Evolutionary conservation across 1,284 basidiomycete genomes (phyloP), one percentile per base, ranked within the genome.

Genomic region (Cronartium ribicola): DNA sequence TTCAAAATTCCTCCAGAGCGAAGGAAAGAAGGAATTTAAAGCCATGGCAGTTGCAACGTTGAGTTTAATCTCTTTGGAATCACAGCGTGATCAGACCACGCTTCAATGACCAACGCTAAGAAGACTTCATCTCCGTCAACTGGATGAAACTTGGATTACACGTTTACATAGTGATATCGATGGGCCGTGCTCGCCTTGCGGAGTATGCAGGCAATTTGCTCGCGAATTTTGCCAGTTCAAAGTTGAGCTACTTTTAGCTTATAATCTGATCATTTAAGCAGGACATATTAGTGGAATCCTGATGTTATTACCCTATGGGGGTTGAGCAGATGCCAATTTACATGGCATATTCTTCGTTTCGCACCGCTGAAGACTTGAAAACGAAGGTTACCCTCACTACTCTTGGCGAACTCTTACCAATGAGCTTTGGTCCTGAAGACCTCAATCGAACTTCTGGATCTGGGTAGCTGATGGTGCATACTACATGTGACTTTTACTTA

Each of bases 171-270:
- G 72, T 41, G 72, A 74, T 39, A 67, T 74, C 4, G 72, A 74
- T 22, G 72, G 59, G 10, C 22, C 66, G 20, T 74, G 72, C 20
- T 62, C 72, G 46, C 72, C 72, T 41, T 74, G 72, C 44, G 72
- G 72, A 46, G 72, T 74, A 41, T 74, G 72, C 59, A 40, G 70
- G 60, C 70, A 73, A 61, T 66, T 73, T 39, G 70, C 70, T n/a
- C 39, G 70, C 37, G 70, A 73, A 57, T 73, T 73, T 59, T 73
- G 70, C n/a, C 55, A 41, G 14, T 60, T 73, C n/a, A 64, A 73
- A 66, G 70, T 73, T 66, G 41, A 73, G 70, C 66, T 36, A 39
- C 17, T 57, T 7, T 29, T 17, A 14, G 43, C 41, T 46, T 41
- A 4, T 69, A 29, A 29, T 29, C 29, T 29, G 29, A 29, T 29